These are phyloP conservation scores for Cokeromyces recurvatus DNA, from an alignment of 371 early-diverging fungal species.

Conservation along the genomic window DNA sequence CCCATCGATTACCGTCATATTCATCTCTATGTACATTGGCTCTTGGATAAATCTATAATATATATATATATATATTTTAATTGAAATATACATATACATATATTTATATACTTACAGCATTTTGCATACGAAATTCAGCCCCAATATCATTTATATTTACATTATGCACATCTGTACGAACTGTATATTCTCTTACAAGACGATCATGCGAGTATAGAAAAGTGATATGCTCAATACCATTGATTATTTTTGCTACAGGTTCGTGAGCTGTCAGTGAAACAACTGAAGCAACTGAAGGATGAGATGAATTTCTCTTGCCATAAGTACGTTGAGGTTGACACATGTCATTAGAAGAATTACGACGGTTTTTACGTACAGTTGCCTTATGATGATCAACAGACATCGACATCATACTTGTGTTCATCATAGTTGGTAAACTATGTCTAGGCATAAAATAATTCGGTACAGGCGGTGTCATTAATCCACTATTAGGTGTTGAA, in stretches of 20 bases:
- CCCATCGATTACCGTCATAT: constrained; percentile 86
- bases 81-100: not conserved
- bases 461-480: no score
- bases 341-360: no score
- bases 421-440: constrained; percentile 1
- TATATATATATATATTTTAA: not conserved
- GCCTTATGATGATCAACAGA: no score
- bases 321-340: constrained; percentile 2
- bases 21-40: constrained; percentile 58
- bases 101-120: constrained; percentile 7
- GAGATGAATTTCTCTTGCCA: constrained; percentile 30
- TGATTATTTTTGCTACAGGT: constrained; percentile 32
- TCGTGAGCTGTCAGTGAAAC: constrained; percentile 49
- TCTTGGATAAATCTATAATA: constrained; percentile 70
- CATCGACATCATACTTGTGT: no score
- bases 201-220: constrained; percentile 67
- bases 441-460: constrained; percentile 1
- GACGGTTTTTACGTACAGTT: not conserved
- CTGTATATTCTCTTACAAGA: constrained; percentile 59
- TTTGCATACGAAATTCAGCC: constrained; percentile 16
- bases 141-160: constrained; percentile 11
- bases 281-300: constrained; percentile 41
- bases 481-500: no score
- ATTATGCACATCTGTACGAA: constrained; percentile 60
- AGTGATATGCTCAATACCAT: constrained; percentile 61